phyloP scores from a whole-genome alignment of 345 rosid genomes.

The Carallia brachiata region DNA sequence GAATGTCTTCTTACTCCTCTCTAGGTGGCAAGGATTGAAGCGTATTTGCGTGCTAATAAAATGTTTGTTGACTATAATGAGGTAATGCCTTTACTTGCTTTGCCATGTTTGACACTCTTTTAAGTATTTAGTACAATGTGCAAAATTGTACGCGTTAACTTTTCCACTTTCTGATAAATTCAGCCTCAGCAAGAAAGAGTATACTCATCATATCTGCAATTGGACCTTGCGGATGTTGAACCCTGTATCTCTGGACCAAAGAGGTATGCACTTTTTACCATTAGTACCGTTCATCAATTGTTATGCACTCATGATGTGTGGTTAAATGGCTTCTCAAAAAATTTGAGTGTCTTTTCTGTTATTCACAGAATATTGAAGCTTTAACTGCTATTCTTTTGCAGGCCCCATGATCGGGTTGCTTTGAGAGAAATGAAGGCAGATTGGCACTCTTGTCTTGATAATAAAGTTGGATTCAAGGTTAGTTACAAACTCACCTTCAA shows the following conservation, averaged over 20 bases:
- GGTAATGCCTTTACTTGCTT: constrained; percentile 36
- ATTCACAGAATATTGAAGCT: not conserved
- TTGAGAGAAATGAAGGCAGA: constrained; percentile 93
- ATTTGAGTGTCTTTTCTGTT: not conserved
- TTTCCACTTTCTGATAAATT: constrained; percentile 2
- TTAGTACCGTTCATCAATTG: not conserved
- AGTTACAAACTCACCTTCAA: constrained; percentile 5
- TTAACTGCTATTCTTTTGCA: constrained; percentile 23
- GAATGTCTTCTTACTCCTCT: not conserved
- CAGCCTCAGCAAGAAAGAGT: constrained; percentile 82
- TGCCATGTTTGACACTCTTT: not conserved
- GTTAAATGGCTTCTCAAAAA: not conserved
- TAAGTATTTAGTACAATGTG: constrained; percentile 3
- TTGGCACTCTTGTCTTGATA: constrained; percentile 94
- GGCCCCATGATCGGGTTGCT: constrained; percentile 97
- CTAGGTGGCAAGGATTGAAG: constrained; percentile 86
- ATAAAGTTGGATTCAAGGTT: constrained; percentile 91
- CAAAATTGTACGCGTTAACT: not conserved
- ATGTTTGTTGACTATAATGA: constrained; percentile 93
- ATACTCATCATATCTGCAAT: constrained; percentile 73
- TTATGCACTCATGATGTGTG: constrained; percentile 8
- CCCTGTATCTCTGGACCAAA: constrained; percentile 98
- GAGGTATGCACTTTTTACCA: constrained; percentile 41
- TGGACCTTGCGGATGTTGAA: constrained; percentile 76
- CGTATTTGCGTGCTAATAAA: constrained; percentile 91